Percentiles rank a stretch among this genome's conserved stretches.
Evolutionary conservation across 2,329 filamentous ascomycete genomes (phyloP).

Genomic region (Monilinia laxa): DNA sequence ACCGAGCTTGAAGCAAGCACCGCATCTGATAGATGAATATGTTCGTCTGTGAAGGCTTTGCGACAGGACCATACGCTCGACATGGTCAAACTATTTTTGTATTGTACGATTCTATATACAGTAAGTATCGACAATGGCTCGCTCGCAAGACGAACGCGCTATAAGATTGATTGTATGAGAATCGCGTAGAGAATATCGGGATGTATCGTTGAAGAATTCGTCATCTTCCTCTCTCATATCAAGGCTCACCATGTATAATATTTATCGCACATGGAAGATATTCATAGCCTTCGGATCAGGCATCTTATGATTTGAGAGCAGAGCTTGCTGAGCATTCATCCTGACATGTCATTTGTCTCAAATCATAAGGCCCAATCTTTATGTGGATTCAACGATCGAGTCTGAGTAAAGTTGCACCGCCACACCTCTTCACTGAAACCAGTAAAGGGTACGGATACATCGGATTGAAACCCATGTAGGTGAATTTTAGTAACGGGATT

Average conservation of each 20-base stretch:
- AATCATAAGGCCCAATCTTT: not conserved
- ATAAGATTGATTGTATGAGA: not conserved
- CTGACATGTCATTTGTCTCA: not conserved
- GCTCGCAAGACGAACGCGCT: not conserved
- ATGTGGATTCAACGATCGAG: not conserved
- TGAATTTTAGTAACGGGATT: too few relatives aligned
- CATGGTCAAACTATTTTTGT: not conserved
- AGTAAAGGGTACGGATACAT: too few relatives aligned
- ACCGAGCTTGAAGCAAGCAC: not conserved
- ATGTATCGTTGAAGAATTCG: not conserved
- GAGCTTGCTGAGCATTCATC: not conserved
- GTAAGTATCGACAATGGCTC: not conserved
- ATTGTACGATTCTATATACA: not conserved
- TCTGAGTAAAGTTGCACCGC: constrained; percentile 6
- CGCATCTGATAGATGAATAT: not conserved
- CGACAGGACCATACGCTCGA: not conserved
- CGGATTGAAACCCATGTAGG: too few relatives aligned
- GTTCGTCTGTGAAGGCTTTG: not conserved
- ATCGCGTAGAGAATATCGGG: not conserved
- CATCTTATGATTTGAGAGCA: not conserved
- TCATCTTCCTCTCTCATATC: not conserved
- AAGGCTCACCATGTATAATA: not conserved
- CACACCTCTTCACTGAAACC: constrained; percentile 13
- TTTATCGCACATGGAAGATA: not conserved
- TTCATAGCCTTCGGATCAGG: constrained; percentile 2